Evolutionary conservation across 139 green algal species (phyloP).

Genomic region (Chlamydomonas asymmetrica): DNA sequence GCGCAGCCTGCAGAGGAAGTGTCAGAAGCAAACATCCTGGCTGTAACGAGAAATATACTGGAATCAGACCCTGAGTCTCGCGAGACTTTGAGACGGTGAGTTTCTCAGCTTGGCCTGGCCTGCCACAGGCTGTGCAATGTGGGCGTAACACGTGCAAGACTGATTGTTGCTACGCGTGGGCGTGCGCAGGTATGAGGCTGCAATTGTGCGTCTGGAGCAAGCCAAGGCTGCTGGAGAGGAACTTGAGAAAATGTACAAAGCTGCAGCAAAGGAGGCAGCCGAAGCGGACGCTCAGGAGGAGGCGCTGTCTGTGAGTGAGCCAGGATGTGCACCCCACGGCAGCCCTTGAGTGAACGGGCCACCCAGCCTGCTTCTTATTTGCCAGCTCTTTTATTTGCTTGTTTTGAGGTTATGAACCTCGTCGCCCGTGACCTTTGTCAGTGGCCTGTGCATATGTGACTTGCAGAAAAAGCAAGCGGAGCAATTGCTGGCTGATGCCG

Average conservation of each 20-base stretch:
- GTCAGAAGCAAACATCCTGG: no score
- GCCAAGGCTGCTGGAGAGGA: slow-evolving; percentile 57
- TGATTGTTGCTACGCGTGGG: no score
- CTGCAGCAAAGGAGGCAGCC: slow-evolving; percentile 11
- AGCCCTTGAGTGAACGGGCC: background rate
- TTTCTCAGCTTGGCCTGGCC: no score
- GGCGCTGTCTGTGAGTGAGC: background rate
- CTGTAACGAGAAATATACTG: no score
- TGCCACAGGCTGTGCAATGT: no score
- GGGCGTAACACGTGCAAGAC: no score
- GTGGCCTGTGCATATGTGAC: background rate
- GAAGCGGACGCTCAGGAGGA: slow-evolving; percentile 2
- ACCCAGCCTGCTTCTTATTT: no score
- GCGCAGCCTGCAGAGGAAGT: no score
- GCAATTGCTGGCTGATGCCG: slow-evolving; percentile 58
- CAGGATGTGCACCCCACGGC: background rate
- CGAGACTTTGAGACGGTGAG: no score
- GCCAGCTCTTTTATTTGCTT: background rate
- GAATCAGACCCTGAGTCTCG: no score
- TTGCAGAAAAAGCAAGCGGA: background rate
- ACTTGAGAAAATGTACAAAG: slow-evolving; percentile 54
- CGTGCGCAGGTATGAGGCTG: no score
- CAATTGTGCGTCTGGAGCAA: slow-evolving; percentile 44
- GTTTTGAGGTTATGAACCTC: background rate
- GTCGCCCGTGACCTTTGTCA: slow-evolving; percentile 10